Evolutionary conservation across 1,284 basidiomycete genomes (phyloP).

Genomic region (Puccinia coronata): DNA sequence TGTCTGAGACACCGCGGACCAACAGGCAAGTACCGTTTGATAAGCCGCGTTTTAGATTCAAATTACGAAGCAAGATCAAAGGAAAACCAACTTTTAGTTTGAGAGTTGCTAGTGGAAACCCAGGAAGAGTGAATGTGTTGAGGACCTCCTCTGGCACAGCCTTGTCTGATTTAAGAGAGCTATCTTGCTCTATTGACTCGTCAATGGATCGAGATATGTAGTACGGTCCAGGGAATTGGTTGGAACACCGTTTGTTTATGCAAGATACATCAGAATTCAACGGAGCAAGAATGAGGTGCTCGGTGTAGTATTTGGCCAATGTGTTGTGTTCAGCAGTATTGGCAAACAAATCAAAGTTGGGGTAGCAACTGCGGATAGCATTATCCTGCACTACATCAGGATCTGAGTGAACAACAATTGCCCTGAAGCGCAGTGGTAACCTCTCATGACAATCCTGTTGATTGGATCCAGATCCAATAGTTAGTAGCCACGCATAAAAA

Average conservation of each 20-base stretch:
- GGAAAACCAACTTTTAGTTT: not conserved
- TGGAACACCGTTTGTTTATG: not conserved
- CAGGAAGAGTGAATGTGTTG: not conserved
- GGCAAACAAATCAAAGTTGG: no score
- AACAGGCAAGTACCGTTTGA: slow-evolving; percentile 12
- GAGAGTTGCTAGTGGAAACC: not conserved
- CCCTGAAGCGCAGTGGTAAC: not conserved
- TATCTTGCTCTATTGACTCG: not conserved
- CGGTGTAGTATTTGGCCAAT: not conserved
- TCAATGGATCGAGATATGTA: not conserved
- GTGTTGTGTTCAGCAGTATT: not conserved
- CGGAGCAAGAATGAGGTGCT: not conserved
- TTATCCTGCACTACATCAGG: not conserved
- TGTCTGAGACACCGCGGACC: not conserved
- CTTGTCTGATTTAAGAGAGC: not conserved
- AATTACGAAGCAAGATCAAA: not conserved
- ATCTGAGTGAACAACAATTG: not conserved
- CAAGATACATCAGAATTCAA: not conserved
- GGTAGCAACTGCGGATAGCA: not conserved
- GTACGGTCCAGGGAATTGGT: not conserved
- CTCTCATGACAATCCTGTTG: not conserved
- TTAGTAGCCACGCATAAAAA: not conserved
- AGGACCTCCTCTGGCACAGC: slow-evolving; percentile 10
- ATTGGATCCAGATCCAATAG: not conserved
- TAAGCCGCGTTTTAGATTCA: not conserved